phyloP scores from a whole-genome alignment of 805 yeast genomes.

The Ogataea methanolica region DNA sequence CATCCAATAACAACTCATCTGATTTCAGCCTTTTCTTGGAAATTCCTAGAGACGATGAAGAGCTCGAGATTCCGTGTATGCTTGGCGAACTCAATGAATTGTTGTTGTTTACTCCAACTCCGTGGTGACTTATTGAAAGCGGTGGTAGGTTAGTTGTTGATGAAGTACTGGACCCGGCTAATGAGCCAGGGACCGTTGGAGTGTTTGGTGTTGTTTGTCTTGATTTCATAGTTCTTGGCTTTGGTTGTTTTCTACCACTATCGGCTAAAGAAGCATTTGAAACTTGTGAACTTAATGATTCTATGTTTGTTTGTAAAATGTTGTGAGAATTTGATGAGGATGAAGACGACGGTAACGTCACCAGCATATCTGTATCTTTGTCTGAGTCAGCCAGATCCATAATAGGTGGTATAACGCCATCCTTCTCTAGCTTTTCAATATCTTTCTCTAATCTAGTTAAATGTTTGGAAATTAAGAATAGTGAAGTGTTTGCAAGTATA shows the following conservation, averaged over 20 bases:
- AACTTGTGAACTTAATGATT: conserved; percentile 16
- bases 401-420: conserved; percentile 66
- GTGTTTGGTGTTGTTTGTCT: conserved; percentile 18
- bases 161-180: background rate
- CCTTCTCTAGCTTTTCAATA: conserved; percentile 68
- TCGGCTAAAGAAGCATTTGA: conserved; percentile 14
- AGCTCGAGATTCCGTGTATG: background rate
- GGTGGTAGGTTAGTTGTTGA: background rate
- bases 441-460: conserved; percentile 68
- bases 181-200: background rate
- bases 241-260: conserved; percentile 8
- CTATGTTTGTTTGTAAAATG: conserved; percentile 9
- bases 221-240: conserved; percentile 12
- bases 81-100: background rate
- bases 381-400: conserved; percentile 27
- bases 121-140: background rate
- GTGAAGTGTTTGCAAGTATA: conserved; percentile 75
- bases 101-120: background rate
- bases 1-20: conserved; percentile 16
- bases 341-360: too few species aligned
- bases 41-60: conserved; percentile 1
- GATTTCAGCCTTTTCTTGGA: conserved; percentile 14
- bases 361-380: conserved; percentile 11
- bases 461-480: conserved; percentile 73
- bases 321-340: background rate